Evolutionary conservation across 2,329 filamentous ascomycete species (phyloP), one percentile per base, ranked within the genome.

Genomic region (Oidium heveae): DNA sequence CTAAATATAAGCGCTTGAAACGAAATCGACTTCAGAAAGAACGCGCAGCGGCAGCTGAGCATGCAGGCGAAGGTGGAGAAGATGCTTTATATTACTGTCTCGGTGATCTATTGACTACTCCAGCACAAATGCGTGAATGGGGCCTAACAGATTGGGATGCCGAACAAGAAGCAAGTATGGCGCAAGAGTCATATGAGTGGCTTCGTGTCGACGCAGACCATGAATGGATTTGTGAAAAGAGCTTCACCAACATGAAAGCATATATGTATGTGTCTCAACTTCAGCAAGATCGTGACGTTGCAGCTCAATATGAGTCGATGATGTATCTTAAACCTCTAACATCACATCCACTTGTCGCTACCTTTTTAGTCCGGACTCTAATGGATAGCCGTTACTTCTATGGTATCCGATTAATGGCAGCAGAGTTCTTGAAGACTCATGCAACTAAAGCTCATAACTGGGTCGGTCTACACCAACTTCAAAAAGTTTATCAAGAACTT

Each of bases 201-300:
- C 94, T 98, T 61, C 82, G 91, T 20, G 84, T 96, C 69, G 91
- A 98, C 66, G 88, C 89, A 16, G 93, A 98, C 67, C 96, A 96
- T 61, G 91, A 98, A 66, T 98, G 91, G 91, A 81, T 95, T 56
- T 91, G 84, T 67, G 82, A 82, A 60, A 84, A 94, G 67, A 80
- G 82, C 57, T 70, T 82, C 52, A 72, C 75, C 12, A 82, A 81
- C 58, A 86, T 95, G 74, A 86, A 86, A 49, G 79, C 86, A 4
- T 96, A 96, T 72, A 98, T 98, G 93, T 95, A 91, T 65, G 79
- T 94, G 56, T 95, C 91, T 22, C 91, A 98, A 66, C 72, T 98
- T 58, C 91, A 98, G 66, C 91, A 98, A 67, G 91, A 98, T 67
- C 77, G 89, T 61, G 93, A 98, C 66, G 86, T 98, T 56, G 86